A percentile compares a stretch with the other conserved stretches of the same genome.
Conservation (phyloP, 495 filamentous ascomycete genomes). For the Trichocladium uniseriatum region DNA sequence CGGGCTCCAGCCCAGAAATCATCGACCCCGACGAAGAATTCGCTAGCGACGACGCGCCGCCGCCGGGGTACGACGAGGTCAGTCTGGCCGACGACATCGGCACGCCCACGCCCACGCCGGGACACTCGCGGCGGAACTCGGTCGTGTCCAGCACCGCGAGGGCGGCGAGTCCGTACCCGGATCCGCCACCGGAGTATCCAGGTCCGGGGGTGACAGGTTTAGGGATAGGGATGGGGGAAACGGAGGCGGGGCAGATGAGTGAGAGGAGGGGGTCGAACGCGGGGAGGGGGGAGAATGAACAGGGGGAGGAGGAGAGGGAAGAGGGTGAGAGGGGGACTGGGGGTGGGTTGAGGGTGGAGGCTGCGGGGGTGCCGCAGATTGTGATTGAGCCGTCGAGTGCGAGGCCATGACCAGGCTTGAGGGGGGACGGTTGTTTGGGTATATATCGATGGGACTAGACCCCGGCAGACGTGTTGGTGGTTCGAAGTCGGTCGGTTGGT, state of each 20-base stretch:
- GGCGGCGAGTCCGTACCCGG: conserved; percentile 24
- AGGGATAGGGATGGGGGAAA: neutral
- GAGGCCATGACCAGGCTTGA: conserved; percentile 15
- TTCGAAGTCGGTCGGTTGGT: too few species aligned
- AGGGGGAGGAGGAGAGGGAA: conserved; percentile 11
- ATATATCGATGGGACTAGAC: too few species aligned
- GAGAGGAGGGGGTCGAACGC: neutral
- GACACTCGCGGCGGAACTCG: conserved; percentile 24
- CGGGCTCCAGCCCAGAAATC: conserved; percentile 33
- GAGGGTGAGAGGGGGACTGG: conserved; percentile 13
- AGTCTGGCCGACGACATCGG: conserved; percentile 33
- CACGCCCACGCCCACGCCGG: neutral
- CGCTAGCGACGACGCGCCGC: conserved; percentile 19
- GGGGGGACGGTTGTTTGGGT: neutral
- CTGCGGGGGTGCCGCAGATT: conserved; percentile 41
- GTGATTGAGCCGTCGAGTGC: conserved; percentile 44
- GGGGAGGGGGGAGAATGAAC: conserved; percentile 21
- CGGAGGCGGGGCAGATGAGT: neutral
- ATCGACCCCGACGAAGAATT: conserved; percentile 28
- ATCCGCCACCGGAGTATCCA: conserved; percentile 44
- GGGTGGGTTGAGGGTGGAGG: conserved; percentile 19
- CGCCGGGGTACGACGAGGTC: conserved; percentile 48
- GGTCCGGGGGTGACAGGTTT: conserved; percentile 28
- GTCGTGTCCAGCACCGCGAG: neutral
- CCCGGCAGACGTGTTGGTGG: too few species aligned